Evolutionary conservation across 441 rosid genomes (phyloP), one percentile per base, ranked within the genome.

Genomic region (Syzygium malaccense): DNA sequence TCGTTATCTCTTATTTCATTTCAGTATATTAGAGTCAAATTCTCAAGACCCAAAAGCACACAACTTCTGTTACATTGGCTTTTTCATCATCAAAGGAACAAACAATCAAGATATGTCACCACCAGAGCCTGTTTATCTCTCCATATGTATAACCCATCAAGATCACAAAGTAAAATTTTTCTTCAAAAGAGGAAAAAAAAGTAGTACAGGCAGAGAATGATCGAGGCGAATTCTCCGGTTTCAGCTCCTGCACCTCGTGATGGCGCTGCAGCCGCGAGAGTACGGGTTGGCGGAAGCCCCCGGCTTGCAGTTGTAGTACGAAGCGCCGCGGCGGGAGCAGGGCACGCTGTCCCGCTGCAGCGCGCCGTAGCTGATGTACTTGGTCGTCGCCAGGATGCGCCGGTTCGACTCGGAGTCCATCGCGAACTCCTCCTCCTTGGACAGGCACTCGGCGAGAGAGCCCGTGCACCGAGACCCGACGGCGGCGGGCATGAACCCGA

Each of bases 271-370:
- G 9, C 97, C 95, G 88, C 97, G 97, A n/a, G 93, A 60, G 94
- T 96, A 97, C 48, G 98, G 98, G 71, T 97, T 97, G 8, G 97
- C 95, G 90, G 90, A 93, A 89, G 94, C 95, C 6, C 98, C 98
- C 19, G 93, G 93, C 88, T 88, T 92, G 94, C 99, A 97, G 90
- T 95, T 95, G 90, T 96, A 97, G 89, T 96, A 97, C 88, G 99
- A 96, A 11, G 97, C 94, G 90, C 98, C 98, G 26, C 97, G 97
- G 5, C 95, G 88, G 2, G 99, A 97, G 93, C 99, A 97, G 2
- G 98, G 98, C 53, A 95, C 95, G 51, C 90, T 92, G 96, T 94
- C 91, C 91, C 95, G 91, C 94, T 92, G 92, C 87, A 97, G 95
- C 87, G 98, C 97, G 25, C 96, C 97, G 91, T 95, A 95, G 97